phyloP scores from a whole-genome alignment of 1,139 yeast genomes.

The Candida smagusa region DNA sequence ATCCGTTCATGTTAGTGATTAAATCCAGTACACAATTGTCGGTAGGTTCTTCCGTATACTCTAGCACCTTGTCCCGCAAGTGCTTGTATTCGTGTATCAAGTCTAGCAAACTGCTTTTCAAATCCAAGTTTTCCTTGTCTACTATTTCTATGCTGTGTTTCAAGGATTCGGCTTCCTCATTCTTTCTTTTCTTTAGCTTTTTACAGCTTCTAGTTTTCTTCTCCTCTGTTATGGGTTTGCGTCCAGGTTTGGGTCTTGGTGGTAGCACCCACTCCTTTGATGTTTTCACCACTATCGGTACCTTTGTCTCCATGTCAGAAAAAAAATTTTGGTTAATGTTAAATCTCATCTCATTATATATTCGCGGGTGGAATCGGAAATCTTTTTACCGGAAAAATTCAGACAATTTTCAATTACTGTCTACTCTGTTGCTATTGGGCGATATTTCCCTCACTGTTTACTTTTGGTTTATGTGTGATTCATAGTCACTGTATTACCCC shows the following conservation, averaged over 20 bases:
- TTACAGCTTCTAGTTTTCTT: background rate
- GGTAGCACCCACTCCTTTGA: slow-evolving; percentile 26
- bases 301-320: background rate
- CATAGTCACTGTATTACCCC: background rate
- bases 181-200: slow-evolving; percentile 7
- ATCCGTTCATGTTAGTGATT: slow-evolving; percentile 26
- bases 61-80: slow-evolving; percentile 32
- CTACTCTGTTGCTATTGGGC: background rate
- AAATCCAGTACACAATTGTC: slow-evolving; percentile 19
- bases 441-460: background rate
- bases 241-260: slow-evolving; percentile 23
- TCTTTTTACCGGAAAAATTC: background rate
- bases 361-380: background rate
- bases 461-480: slow-evolving; percentile 2
- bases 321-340: background rate
- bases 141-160: slow-evolving; percentile 25
- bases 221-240: slow-evolving; percentile 14
- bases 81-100: slow-evolving; percentile 44
- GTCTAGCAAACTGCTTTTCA: slow-evolving; percentile 35
- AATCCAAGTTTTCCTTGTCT: slow-evolving; percentile 34
- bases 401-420: background rate
- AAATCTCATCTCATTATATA: background rate
- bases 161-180: slow-evolving; percentile 4
- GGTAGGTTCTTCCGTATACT: slow-evolving; percentile 16
- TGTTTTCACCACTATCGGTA: slow-evolving; percentile 14